A percentile compares a stretch with the other conserved stretches of the same genome.
Evolutionary conservation across 345 rosid genomes (phyloP).

Genomic region (Leavenworthia alabamica): DNA sequence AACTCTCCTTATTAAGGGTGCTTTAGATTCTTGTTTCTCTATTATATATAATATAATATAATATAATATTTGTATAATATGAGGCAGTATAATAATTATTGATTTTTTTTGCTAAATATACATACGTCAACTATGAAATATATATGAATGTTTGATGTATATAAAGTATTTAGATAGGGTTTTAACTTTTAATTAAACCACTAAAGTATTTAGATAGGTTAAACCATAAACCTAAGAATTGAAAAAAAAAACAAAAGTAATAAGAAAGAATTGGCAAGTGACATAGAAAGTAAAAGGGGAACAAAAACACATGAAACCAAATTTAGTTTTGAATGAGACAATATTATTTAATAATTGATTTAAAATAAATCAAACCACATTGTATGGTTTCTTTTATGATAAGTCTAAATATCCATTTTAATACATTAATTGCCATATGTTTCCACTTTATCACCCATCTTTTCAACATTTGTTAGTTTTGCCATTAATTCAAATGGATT

Average conservation of each 20-base stretch:
- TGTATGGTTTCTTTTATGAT: not conserved
- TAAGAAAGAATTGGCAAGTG: not conserved
- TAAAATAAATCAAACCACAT: not conserved
- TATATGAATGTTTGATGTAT: not conserved
- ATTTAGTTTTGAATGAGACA: too few species aligned
- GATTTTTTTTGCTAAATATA: too few species aligned
- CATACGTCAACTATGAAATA: not conserved
- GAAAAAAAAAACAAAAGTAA: not conserved
- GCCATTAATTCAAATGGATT: not conserved
- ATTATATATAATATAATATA: too few species aligned
- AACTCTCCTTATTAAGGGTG: constrained; percentile 8
- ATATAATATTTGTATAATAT: too few species aligned
- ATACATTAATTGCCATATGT: constrained; percentile 6
- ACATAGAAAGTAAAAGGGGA: not conserved
- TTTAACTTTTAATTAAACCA: not conserved
- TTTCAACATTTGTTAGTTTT: constrained; percentile 12
- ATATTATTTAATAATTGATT: not conserved
- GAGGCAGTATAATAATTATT: too few species aligned
- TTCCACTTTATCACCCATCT: constrained; percentile 7
- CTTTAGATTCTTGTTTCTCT: too few species aligned
- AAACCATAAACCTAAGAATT: too few species aligned
- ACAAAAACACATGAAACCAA: constrained; percentile 13
- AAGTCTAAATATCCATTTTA: not conserved
- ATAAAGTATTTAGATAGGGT: not conserved
- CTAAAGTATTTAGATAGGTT: too few species aligned